Evolutionary conservation across 805 yeast species (phyloP).

Genomic region (Starmerella vaccinii): DNA sequence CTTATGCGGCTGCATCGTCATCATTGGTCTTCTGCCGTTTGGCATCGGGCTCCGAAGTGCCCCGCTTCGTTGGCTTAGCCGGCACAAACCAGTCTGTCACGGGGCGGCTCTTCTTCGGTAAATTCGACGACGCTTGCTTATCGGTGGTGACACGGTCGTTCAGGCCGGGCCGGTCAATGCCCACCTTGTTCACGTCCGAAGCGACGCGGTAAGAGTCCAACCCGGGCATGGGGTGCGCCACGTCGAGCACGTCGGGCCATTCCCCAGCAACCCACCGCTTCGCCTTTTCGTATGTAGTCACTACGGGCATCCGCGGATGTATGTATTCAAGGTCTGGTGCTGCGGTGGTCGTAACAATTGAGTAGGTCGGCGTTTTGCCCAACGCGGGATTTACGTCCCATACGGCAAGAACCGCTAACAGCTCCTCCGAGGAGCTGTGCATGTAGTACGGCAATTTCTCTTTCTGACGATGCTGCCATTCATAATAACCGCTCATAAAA

Average conservation of each 20-base stretch:
- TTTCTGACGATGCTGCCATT: conserved; percentile 47
- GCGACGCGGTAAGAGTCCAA: conserved; percentile 49
- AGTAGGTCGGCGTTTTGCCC: conserved; percentile 36
- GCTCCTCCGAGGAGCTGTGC: conserved; percentile 39
- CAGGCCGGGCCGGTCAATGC: conserved; percentile 39
- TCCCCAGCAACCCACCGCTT: conserved; percentile 41
- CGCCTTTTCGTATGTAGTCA: conserved; percentile 41
- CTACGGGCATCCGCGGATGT: conserved; percentile 68
- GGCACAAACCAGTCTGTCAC: conserved; percentile 1
- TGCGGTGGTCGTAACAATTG: conserved; percentile 68
- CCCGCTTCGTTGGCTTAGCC: neutral
- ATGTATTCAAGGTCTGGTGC: conserved; percentile 52
- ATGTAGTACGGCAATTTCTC: conserved; percentile 57
- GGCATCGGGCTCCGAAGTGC: neutral
- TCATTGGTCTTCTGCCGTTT: neutral
- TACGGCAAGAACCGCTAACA: conserved; percentile 61
- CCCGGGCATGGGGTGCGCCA: conserved; percentile 36
- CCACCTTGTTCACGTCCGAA: conserved; percentile 53
- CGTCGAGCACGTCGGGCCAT: conserved; percentile 48
- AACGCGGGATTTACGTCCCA: conserved; percentile 28
- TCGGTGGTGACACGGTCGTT: conserved; percentile 21
- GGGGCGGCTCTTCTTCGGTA: neutral
- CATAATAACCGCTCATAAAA: conserved; percentile 77
- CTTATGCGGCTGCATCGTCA: no score
- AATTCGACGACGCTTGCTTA: neutral